A percentile compares a stretch with the other conserved stretches of the same genome.
These are phyloP conservation scores for Solanum hybrid DNA, from an alignment of 305 asterid species.

Conservation along the genomic window DNA sequence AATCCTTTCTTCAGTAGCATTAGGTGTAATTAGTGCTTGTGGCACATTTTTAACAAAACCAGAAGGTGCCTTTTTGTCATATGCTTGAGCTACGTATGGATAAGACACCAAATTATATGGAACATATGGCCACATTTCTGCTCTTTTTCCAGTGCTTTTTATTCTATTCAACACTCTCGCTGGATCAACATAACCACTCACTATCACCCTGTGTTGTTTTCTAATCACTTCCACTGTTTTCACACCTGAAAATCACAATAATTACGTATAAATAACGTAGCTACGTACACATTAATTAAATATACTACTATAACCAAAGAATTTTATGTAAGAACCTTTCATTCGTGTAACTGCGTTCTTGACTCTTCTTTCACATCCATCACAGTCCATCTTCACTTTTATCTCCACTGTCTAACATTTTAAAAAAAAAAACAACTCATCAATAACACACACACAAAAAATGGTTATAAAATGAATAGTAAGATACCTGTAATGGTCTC, in stretches of 20 bases:
- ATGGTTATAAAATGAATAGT: not conserved
- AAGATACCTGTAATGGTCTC: conserved; percentile 73
- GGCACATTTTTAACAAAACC: conserved; percentile 60
- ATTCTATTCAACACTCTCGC: conserved; percentile 62
- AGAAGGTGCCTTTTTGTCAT: conserved; percentile 79
- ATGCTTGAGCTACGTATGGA: conserved; percentile 59
- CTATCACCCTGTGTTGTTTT: conserved; percentile 67
- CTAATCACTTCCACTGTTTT: conserved; percentile 58
- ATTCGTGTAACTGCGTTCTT: conserved; percentile 59
- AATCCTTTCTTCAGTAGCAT: conserved; percentile 45
- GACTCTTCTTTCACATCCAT: conserved; percentile 85
- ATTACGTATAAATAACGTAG: not conserved
- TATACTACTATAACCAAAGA: not conserved
- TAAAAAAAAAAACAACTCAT: not conserved
- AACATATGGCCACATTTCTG: conserved; percentile 87
- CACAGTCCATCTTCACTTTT: conserved; percentile 82
- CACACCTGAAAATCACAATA: conserved; percentile 40
- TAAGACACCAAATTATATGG: conserved; percentile 64
- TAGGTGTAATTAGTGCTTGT: conserved; percentile 33
- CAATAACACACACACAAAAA: not conserved
- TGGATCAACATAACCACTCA: conserved; percentile 67
- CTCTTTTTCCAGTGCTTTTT: conserved; percentile 76
- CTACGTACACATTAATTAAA: no score
- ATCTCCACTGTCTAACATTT: conserved; percentile 68
- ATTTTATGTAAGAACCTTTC: conserved; percentile 34